phyloP scores from a whole-genome alignment of 2,329 filamentous ascomycete genomes.

The Exophiala sp. region DNA sequence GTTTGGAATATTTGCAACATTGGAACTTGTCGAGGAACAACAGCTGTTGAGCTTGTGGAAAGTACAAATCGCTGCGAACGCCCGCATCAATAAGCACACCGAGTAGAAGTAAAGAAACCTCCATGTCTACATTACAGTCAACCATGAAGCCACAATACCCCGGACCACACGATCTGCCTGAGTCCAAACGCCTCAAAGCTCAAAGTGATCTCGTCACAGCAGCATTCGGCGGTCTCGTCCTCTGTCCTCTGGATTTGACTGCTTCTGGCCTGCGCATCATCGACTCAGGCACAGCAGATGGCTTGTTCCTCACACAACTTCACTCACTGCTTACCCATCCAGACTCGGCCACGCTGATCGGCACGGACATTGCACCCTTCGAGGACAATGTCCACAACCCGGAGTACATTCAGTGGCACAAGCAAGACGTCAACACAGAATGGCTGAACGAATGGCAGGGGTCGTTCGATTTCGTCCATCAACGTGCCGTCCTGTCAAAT shows the following conservation, averaged over 20 bases:
- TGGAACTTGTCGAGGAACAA: no score
- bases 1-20: no score
- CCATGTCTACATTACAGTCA: not conserved
- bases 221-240: not conserved
- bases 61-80: no score
- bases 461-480: constrained; percentile 1
- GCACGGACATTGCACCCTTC: constrained; percentile 2
- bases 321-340: not conserved
- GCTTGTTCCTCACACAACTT: not conserved
- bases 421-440: constrained; percentile 1
- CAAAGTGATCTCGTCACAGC: constrained; percentile 1
- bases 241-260: not conserved
- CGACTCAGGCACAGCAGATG: constrained; percentile 2
- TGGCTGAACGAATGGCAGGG: not conserved
- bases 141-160: not conserved
- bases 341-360: constrained; percentile 1
- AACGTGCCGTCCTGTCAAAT: constrained; percentile 1
- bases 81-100: not conserved
- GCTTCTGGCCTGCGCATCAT: not conserved
- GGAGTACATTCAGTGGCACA: not conserved
- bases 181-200: not conserved
- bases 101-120: not conserved
- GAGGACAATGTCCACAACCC: not conserved
- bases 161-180: not conserved
- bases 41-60: no score